phyloP scores from a whole-genome alignment of 1,284 basidiomycete genomes.

The Pisolithus thermaeus region DNA sequence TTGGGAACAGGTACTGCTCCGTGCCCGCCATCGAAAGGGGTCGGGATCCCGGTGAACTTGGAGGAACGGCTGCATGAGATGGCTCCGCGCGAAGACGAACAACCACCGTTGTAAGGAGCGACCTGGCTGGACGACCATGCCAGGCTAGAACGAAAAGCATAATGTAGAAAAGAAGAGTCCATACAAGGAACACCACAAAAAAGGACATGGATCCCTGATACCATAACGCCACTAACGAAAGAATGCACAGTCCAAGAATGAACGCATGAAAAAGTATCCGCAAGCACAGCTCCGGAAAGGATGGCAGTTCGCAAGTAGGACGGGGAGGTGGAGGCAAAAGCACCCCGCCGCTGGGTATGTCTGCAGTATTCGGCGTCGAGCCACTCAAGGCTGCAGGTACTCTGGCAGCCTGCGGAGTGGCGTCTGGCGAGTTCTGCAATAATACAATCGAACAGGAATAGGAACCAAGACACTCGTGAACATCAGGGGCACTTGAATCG shows the following conservation, averaged over 20 bases:
- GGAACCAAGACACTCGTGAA: slow-evolving; percentile 10
- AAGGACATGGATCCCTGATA: slow-evolving; percentile 43
- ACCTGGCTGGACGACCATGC: slow-evolving; percentile 49
- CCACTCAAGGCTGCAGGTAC: slow-evolving; percentile 35
- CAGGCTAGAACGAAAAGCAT: slow-evolving; percentile 49
- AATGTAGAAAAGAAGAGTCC: slow-evolving; percentile 53
- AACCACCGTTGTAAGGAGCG: slow-evolving; percentile 49
- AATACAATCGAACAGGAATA: slow-evolving; percentile 8
- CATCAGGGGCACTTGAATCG: slow-evolving; percentile 11
- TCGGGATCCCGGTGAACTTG: slow-evolving; percentile 29
- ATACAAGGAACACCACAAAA: slow-evolving; percentile 63
- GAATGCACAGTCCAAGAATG: slow-evolving; percentile 50
- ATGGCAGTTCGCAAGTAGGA: slow-evolving; percentile 35
- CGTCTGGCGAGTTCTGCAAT: slow-evolving; percentile 60
- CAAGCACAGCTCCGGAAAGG: slow-evolving; percentile 35
- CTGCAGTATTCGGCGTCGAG: slow-evolving; percentile 47
- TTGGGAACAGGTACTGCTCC: slow-evolving; percentile 44
- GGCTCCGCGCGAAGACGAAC: slow-evolving; percentile 38
- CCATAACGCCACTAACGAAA: slow-evolving; percentile 58
- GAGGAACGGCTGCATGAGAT: slow-evolving; percentile 17
- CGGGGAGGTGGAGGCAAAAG: slow-evolving; percentile 28
- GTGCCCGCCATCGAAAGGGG: slow-evolving; percentile 35
- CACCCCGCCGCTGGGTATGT: slow-evolving; percentile 42
- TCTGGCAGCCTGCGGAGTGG: slow-evolving; percentile 37
- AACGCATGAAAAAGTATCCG: slow-evolving; percentile 53